Conservation (phyloP, 1,284 basidiomycete genomes). For the Ustilago tritici region DNA sequence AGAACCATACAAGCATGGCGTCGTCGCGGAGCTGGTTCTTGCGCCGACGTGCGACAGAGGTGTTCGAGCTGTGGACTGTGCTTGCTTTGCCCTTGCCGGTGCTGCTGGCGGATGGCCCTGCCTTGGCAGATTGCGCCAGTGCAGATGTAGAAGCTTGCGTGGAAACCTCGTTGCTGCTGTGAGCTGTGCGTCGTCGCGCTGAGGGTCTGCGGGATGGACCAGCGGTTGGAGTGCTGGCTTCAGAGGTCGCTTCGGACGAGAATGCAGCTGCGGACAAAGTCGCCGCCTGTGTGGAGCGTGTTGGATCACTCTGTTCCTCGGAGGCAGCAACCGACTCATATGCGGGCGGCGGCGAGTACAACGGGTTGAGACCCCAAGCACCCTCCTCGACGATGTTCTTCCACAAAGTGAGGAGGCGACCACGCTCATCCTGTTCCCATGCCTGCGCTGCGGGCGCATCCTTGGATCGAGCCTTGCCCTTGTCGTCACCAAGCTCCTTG, state of each 20-base stretch:
- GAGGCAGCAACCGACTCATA: conserved; percentile 53
- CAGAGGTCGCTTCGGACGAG: conserved; percentile 12
- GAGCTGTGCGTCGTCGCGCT: conserved; percentile 19
- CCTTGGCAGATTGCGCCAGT: conserved; percentile 34
- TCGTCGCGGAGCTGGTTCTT: conserved; percentile 74
- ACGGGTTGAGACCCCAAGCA: conserved; percentile 54
- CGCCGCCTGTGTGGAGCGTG: neutral
- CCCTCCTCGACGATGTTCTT: conserved; percentile 61
- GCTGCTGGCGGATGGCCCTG: neutral
- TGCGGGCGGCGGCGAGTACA: conserved; percentile 56
- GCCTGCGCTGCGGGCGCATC: conserved; percentile 18
- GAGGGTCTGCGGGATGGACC: conserved; percentile 39
- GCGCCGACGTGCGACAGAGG: conserved; percentile 32
- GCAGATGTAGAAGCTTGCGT: conserved; percentile 6
- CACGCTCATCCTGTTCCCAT: conserved; percentile 51
- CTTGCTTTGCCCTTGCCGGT: conserved; percentile 23
- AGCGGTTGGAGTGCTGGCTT: conserved; percentile 34
- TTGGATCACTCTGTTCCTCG: conserved; percentile 4
- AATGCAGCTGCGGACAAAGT: neutral
- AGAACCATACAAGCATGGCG: conserved; percentile 91
- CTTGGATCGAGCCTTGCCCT: conserved; percentile 32
- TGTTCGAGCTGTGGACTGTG: conserved; percentile 10
- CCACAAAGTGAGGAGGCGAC: conserved; percentile 51
- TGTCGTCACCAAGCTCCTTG: conserved; percentile 18
- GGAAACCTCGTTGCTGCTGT: conserved; percentile 55